Evolutionary conservation across 805 yeast genomes (phyloP), one percentile per base, ranked within the genome.

Genomic region (Peterozyma toletana): DNA sequence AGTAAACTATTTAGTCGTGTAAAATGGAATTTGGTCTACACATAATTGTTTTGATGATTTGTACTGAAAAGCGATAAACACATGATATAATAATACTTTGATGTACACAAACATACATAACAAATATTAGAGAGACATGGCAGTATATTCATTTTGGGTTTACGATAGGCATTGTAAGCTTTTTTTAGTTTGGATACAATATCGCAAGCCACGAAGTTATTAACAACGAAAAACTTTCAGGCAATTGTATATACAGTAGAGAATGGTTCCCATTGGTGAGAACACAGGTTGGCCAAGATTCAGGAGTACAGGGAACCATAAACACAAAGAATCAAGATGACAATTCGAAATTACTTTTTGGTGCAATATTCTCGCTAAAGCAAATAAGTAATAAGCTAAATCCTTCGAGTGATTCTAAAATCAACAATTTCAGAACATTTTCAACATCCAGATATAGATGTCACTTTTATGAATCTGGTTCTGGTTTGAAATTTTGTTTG

Each of bases 101-200:
- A 7, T 5, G 7, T 7, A 7, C 7, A 21, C 7, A 21, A 7
- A 7, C 27, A 21, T 5, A 7, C 7, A 21, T 4, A 21, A 21
- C 27, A 7, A 21, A 4, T 21, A 21, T 21, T 7, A 21, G 17
- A 15, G 9, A 31, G 34, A 3, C 15, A 78, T 79, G 86, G 76
- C 85, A 35, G 79, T 89, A 38, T 82, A 83, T 65, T 86, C 96
- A 10, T 84, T 90, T 57, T 86, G 89, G 86, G 77, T 91, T 44
- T 91, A 84, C 58, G 97, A 91, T 60, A 75, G 93, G 58, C 97
- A 91, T 64, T 86, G 97, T 63, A 67, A 41, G 75, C 27, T 35
- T n/a, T n/a, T 39, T 11, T n/a, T 33, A 7, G 9, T 37, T 31
- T 13, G 9, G 7, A 14, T 13, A 11, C 41, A 31, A 31, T 9